Conservation (phyloP, 2,329 filamentous ascomycete genomes). For the Ascocoryne sarcoides region DNA sequence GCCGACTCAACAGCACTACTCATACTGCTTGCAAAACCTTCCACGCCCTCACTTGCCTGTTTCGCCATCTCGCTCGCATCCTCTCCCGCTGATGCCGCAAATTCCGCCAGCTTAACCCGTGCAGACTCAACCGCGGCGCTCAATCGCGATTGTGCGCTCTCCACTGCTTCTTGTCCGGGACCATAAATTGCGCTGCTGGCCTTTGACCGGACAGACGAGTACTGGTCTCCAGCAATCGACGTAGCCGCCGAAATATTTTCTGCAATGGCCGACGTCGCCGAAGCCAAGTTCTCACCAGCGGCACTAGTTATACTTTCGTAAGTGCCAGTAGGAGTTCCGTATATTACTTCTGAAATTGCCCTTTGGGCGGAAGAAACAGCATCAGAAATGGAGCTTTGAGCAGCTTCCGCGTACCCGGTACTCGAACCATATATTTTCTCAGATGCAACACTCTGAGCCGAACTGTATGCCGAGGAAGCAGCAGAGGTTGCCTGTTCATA, state of each 20-base stretch:
- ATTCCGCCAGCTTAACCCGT: conserved; percentile 21
- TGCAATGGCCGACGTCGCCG: conserved; percentile 15
- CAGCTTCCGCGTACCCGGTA: conserved; percentile 42
- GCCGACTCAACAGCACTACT: conserved; percentile 32
- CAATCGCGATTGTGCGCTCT: conserved; percentile 24
- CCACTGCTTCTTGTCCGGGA: conserved; percentile 21
- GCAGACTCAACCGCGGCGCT: conserved; percentile 23
- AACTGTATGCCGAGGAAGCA: conserved; percentile 42
- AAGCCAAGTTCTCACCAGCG: conserved; percentile 11
- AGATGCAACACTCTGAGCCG: conserved; percentile 40
- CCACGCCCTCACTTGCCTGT: conserved; percentile 34
- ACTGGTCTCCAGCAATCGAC: no score
- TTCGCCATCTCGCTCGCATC: conserved; percentile 29
- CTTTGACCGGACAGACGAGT: no score
- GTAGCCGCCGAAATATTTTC: no score
- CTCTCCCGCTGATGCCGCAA: conserved; percentile 21
- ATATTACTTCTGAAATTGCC: conserved; percentile 48
- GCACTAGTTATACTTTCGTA: conserved; percentile 33
- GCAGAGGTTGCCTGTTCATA: conserved; percentile 45
- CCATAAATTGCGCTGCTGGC: conserved; percentile 22
- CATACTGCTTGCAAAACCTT: conserved; percentile 38
- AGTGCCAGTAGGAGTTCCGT: conserved; percentile 42
- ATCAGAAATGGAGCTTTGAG: conserved; percentile 42
- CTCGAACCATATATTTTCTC: conserved; percentile 47
- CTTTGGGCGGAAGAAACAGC: conserved; percentile 45